Evolutionary conservation across 345 rosid species (phyloP).

Genomic region (Rubroshorea leprosula): DNA sequence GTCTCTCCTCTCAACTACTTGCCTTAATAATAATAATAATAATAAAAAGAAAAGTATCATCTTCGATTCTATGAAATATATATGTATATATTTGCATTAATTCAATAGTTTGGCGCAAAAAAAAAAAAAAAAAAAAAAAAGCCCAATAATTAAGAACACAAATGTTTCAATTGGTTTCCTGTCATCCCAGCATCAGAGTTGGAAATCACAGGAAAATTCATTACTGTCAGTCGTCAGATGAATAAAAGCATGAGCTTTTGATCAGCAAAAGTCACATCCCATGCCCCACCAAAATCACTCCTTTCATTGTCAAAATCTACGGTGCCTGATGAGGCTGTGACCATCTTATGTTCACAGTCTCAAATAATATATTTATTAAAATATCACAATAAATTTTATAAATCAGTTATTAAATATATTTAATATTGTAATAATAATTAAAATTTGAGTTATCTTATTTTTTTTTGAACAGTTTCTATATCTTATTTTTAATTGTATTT

Average conservation of each 20-base stretch:
- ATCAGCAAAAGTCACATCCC: conserved; percentile 26
- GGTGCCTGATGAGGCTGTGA: conserved; percentile 33
- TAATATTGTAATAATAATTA: too few relatives aligned
- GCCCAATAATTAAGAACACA: not conserved
- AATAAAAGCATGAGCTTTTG: conserved; percentile 14
- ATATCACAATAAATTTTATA: too few relatives aligned
- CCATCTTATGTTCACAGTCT: conserved; percentile 16
- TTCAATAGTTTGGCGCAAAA: too few relatives aligned
- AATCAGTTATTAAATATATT: too few relatives aligned
- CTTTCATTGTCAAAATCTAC: conserved; percentile 16
- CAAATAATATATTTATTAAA: not conserved
- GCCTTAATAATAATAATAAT: too few relatives aligned
- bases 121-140: not conserved
- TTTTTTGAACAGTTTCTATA: too few relatives aligned
- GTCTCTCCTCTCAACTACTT: too few relatives aligned
- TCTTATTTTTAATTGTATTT: too few relatives aligned
- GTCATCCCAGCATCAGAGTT: conserved; percentile 13
- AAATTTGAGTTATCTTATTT: too few relatives aligned
- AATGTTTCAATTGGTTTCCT: not conserved
- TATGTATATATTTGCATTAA: too few relatives aligned
- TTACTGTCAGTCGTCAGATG: conserved; percentile 22
- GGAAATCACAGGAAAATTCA: conserved; percentile 16
- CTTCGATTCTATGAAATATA: too few relatives aligned
- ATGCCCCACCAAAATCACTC: conserved; percentile 18
- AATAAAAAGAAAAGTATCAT: too few relatives aligned